These are phyloP conservation scores for Suhomyces yuchorum DNA, from an alignment of 1,139 yeast species.

Conservation along the genomic window DNA sequence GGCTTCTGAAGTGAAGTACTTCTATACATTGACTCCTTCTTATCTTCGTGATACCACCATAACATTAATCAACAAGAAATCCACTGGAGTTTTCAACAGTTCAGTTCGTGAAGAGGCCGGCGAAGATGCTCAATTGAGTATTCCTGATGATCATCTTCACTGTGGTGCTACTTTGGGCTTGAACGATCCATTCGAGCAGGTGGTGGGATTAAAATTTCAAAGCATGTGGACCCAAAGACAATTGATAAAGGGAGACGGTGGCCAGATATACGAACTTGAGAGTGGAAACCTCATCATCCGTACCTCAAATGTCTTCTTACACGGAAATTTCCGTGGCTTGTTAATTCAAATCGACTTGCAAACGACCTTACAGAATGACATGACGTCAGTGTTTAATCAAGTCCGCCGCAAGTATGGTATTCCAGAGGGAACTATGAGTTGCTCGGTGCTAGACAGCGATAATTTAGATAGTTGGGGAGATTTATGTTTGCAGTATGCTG, in stretches of 20 bases:
- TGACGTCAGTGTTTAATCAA: conserved; percentile 23
- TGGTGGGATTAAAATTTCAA: conserved; percentile 59
- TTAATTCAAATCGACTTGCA: conserved; percentile 55
- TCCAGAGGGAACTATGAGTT: conserved; percentile 44
- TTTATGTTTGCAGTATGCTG: conserved; percentile 49
- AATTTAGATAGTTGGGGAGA: conserved; percentile 42
- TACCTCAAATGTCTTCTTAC: conserved; percentile 71
- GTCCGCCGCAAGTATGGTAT: conserved; percentile 41
- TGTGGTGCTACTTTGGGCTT: conserved; percentile 51
- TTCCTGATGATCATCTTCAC: conserved; percentile 43
- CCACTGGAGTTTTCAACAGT: conserved; percentile 48
- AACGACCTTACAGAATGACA: conserved; percentile 11
- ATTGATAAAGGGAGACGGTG: conserved; percentile 77
- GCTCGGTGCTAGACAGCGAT: conserved; percentile 32
- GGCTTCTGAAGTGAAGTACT: conserved; percentile 46
- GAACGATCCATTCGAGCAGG: conserved; percentile 50
- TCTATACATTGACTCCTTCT: conserved; percentile 60
- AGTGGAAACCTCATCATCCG: conserved; percentile 51
- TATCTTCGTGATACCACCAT: conserved; percentile 52
- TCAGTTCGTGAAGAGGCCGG: conserved; percentile 40
- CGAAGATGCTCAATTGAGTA: conserved; percentile 25
- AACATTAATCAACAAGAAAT: conserved; percentile 53
- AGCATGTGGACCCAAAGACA: conserved; percentile 75
- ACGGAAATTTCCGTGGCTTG: conserved; percentile 74
- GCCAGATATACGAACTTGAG: conserved; percentile 58